Evolutionary conservation across 2,329 filamentous ascomycete species (phyloP).

Genomic region (Annulohypoxylon truncatum): DNA sequence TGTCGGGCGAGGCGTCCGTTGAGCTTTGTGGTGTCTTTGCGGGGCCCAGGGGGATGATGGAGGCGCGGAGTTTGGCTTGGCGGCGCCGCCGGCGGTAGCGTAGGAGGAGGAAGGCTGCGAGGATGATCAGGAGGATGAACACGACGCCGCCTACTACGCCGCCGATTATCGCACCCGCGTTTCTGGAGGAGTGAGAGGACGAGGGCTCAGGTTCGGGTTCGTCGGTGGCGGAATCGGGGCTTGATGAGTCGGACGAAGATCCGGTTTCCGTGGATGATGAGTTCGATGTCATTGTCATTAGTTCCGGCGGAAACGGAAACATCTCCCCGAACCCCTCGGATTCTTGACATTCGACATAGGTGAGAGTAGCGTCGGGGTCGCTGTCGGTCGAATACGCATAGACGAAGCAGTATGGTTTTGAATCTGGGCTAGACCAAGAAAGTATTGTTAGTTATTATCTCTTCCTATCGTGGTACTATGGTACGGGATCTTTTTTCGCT

Average conservation of each 20-base stretch:
- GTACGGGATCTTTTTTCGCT: background rate
- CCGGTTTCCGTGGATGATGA: background rate
- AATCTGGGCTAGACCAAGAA: conserved; percentile 30
- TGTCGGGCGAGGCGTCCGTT: conserved; percentile 1
- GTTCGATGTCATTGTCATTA: conserved; percentile 29
- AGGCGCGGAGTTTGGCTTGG: background rate
- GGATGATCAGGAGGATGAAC: conserved; percentile 34
- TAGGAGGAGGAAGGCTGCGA: conserved; percentile 30
- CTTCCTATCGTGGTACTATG: background rate
- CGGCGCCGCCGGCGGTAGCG: conserved; percentile 23
- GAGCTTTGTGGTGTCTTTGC: conserved; percentile 9
- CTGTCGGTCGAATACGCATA: conserved; percentile 43
- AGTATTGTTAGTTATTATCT: background rate
- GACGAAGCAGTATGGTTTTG: conserved; percentile 44
- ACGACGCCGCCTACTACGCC: conserved; percentile 39
- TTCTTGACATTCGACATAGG: conserved; percentile 45
- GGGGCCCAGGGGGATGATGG: background rate
- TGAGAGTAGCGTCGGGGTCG: conserved; percentile 41
- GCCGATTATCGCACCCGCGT: conserved; percentile 42
- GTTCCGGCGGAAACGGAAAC: conserved; percentile 45
- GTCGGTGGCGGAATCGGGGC: background rate
- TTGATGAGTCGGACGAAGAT: conserved; percentile 4
- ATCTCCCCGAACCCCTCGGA: conserved; percentile 43
- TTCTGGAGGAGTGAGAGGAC: conserved; percentile 15
- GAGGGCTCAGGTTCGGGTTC: conserved; percentile 3